Percentiles rank a stretch among this genome's conserved stretches.
These are phyloP conservation scores for Sporisorium iseilematis-ciliati DNA, from an alignment of 1,284 basidiomycete genomes.

Conservation along the genomic window DNA sequence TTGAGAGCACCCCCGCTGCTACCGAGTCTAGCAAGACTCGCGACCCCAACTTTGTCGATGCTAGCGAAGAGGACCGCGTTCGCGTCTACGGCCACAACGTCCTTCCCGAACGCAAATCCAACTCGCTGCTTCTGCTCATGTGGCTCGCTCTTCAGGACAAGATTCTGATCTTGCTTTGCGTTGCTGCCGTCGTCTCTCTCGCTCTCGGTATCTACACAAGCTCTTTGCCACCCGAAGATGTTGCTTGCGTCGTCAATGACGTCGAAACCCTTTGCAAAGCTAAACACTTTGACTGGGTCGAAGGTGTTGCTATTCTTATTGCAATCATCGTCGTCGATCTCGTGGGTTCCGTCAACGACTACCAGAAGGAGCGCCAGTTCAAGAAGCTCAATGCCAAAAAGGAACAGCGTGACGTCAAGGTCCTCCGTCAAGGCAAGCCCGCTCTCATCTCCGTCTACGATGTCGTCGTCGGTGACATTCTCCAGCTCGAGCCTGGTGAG, in stretches of 20 bases:
- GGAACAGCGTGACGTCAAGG: conserved; percentile 92
- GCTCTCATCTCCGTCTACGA: conserved; percentile 82
- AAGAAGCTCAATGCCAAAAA: conserved; percentile 91
- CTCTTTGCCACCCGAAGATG: conserved; percentile 76
- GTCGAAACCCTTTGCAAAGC: conserved; percentile 48
- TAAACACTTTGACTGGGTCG: conserved; percentile 86
- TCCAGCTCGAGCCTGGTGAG: conserved; percentile 92
- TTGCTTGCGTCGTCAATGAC: conserved; percentile 71
- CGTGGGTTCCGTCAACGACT: conserved; percentile 90
- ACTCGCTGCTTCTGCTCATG: conserved; percentile 86
- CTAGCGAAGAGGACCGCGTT: conserved; percentile 53
- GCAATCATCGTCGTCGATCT: conserved; percentile 76
- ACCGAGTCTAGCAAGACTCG: conserved; percentile 12
- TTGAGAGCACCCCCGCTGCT: conserved; percentile 22
- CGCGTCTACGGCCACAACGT: conserved; percentile 84
- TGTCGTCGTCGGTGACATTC: conserved; percentile 92
- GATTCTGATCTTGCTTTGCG: conserved; percentile 86
- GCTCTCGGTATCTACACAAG: conserved; percentile 94
- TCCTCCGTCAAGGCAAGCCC: conserved; percentile 87
- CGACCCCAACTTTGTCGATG: conserved; percentile 45
- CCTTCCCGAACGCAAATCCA: conserved; percentile 82
- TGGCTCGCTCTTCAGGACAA: conserved; percentile 96
- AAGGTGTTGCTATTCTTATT: conserved; percentile 95
- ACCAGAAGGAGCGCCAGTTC: conserved; percentile 98
- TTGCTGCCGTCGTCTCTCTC: conserved; percentile 91